Base-by-base conservation (phyloP, 1,284 basidiomycete species). In the Fomitopsis pinicola region DNA sequence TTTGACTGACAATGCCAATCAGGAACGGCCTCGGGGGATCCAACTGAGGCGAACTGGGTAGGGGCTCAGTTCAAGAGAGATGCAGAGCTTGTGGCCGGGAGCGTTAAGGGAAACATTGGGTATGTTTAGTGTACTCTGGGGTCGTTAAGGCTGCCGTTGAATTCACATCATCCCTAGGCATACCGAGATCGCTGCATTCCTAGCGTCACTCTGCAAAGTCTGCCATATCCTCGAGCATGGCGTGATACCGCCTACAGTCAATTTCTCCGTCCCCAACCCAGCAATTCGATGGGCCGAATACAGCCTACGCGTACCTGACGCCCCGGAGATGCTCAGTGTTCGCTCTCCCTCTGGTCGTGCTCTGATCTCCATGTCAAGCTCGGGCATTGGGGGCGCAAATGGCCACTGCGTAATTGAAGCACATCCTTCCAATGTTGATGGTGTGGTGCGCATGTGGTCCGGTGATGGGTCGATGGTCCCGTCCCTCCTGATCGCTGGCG, bases 21-120 rank as follows among this genome's bases (percentile, higher is more conserved):
- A 76, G 78, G 78, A 1, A 82, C 82, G 2, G 74, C 77, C n/a
- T 69, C 69, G 14, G 82, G 82, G 1, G 82, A 84, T 65, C 82
- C 80, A 1, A 78, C 75, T 0, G 82, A 83, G 66, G 77, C 77
- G 3, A 83, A 83, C 59, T 78, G 77, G 72, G 78, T 78, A 5
- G 82, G 81, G 1, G 69, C 71, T 38, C 53, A 66, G 8, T 80
- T 78, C 60, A 48, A 65, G 36, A 63, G 73, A 19, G 69, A 72
- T 10, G 67, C 63, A 15, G 72, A 73, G 5, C 59, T 80, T 5
- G 9, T 76, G 10, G 67, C 79, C 8, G 80, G 80, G 5, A 80
- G 79, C 57, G 76, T 82, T 2, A 82, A 82, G 61, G 79, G 78
- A 17, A 82, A 81, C 65, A 72, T 80, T 30, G 80, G 80, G 77